Evolutionary conservation across 2,329 filamentous ascomycete species (phyloP).

Genomic region (Incumbomyces lentus): DNA sequence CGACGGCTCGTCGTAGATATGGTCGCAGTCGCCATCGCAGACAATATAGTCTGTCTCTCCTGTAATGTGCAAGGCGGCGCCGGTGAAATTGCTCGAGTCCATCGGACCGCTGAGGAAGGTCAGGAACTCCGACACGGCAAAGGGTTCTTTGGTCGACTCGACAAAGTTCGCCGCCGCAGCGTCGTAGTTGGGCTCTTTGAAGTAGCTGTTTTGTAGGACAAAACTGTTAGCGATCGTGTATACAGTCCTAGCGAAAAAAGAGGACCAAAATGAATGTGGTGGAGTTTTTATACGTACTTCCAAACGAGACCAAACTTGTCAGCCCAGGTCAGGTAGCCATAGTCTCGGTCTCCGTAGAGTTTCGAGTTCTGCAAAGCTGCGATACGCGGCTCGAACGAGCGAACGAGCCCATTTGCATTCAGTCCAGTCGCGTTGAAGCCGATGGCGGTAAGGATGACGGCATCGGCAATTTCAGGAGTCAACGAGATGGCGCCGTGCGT

Average conservation of each 20-base stretch:
- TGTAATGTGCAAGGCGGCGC: conserved; percentile 10
- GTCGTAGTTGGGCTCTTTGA: conserved; percentile 17
- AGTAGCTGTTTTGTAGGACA: too few relatives aligned
- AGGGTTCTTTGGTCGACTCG: conserved; percentile 15
- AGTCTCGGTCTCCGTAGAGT: conserved; percentile 14
- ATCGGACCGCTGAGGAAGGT: conserved; percentile 13
- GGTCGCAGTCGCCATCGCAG: conserved; percentile 20
- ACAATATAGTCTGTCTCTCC: conserved; percentile 20
- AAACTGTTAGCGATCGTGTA: too few relatives aligned
- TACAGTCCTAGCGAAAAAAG: too few relatives aligned
- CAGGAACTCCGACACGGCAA: conserved; percentile 19
- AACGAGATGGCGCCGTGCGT: conserved; percentile 18
- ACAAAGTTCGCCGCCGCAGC: conserved; percentile 18
- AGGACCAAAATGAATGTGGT: too few relatives aligned
- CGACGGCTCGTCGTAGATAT: conserved; percentile 18
- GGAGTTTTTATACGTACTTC: conserved; percentile 12
- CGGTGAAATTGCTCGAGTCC: conserved; percentile 14
- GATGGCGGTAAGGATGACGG: conserved; percentile 20
- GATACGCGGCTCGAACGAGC: conserved; percentile 11
- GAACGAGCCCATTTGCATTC: conserved; percentile 12
- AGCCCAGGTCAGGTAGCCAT: conserved; percentile 23
- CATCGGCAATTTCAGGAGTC: conserved; percentile 12
- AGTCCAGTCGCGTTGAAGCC: conserved; percentile 14
- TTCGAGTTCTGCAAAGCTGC: conserved; percentile 8
- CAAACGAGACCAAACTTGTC: conserved; percentile 21